These are phyloP conservation scores for Diaporthe citriasiana DNA, from an alignment of 2,329 filamentous ascomycete genomes.

Conservation along the genomic window DNA sequence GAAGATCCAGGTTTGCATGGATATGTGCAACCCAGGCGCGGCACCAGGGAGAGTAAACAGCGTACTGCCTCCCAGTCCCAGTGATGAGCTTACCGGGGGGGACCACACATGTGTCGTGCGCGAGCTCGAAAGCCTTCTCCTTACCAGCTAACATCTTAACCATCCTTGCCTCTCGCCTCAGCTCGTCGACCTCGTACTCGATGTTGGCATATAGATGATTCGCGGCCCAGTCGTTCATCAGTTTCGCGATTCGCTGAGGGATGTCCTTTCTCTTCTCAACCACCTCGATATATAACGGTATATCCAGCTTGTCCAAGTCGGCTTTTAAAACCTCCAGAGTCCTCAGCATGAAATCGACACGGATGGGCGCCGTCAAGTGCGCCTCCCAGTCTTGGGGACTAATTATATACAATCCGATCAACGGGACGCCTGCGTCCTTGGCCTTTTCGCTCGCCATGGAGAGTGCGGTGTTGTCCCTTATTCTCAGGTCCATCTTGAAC, in stretches of 20 bases:
- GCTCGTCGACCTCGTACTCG: slow-evolving; percentile 93
- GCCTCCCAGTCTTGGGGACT: slow-evolving; percentile 89
- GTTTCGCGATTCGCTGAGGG: slow-evolving; percentile 71
- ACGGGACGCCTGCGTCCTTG: slow-evolving; percentile 62
- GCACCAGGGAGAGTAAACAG: slow-evolving; percentile 89
- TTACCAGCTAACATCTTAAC: slow-evolving; percentile 71
- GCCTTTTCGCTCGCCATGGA: slow-evolving; percentile 72
- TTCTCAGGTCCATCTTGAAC: slow-evolving; percentile 88
- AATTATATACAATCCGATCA: slow-evolving; percentile 83
- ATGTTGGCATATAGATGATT: slow-evolving; percentile 85
- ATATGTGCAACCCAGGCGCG: slow-evolving; percentile 81
- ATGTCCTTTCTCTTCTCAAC: slow-evolving; percentile 76
- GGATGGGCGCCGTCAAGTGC: slow-evolving; percentile 78
- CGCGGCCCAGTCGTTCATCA: slow-evolving; percentile 79
- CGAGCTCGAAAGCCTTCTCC: slow-evolving; percentile 77
- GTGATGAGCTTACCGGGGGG: slow-evolving; percentile 77
- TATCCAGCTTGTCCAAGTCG: slow-evolving; percentile 78
- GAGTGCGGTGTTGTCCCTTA: slow-evolving; percentile 80
- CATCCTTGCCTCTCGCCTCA: slow-evolving; percentile 80
- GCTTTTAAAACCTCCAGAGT: slow-evolving; percentile 75
- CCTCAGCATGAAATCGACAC: slow-evolving; percentile 86
- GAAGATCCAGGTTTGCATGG: slow-evolving; percentile 76
- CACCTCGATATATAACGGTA: slow-evolving; percentile 83
- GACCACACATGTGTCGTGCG: slow-evolving; percentile 88
- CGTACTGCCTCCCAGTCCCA: slow-evolving; percentile 82